Percentiles rank a stretch among this genome's conserved stretches.
Evolutionary conservation across 1,284 basidiomycete genomes (phyloP).

Genomic region (Leucoagaricus sp.): DNA sequence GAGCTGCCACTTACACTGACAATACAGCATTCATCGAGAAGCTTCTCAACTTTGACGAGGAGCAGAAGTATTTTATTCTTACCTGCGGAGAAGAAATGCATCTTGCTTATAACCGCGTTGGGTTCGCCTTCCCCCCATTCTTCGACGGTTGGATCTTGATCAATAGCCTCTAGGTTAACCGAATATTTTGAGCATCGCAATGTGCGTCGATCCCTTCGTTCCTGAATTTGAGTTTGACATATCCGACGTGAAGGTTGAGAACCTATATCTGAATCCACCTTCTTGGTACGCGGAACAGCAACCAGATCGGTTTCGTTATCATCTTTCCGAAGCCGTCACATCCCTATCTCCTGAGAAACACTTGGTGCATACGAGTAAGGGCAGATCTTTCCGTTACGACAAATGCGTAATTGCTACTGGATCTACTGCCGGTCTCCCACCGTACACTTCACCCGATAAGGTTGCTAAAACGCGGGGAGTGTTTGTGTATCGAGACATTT

Average conservation of each 20-base stretch:
- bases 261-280: conserved; percentile 63
- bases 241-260: conserved; percentile 40
- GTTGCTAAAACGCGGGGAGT: conserved; percentile 48
- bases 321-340: conserved; percentile 55
- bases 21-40: conserved; percentile 66
- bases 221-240: neutral
- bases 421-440: conserved; percentile 67
- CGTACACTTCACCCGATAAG: conserved; percentile 50
- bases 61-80: conserved; percentile 51
- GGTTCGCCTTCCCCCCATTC: conserved; percentile 19
- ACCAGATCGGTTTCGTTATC: conserved; percentile 52
- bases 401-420: conserved; percentile 74
- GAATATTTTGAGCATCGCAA: conserved; percentile 68
- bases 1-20: neutral
- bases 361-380: conserved; percentile 47
- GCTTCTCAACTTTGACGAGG: conserved; percentile 55
- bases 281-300: conserved; percentile 65
- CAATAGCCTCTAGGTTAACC: conserved; percentile 38
- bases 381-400: conserved; percentile 55
- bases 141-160: conserved; percentile 1
- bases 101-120: conserved; percentile 38
- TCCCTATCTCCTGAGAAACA: conserved; percentile 47
- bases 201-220: conserved; percentile 18
- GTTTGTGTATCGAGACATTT: conserved; percentile 76
- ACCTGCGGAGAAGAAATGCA: conserved; percentile 59